Conservation (phyloP, 345 rosid genomes). For the Noccaea bulbosa region DNA sequence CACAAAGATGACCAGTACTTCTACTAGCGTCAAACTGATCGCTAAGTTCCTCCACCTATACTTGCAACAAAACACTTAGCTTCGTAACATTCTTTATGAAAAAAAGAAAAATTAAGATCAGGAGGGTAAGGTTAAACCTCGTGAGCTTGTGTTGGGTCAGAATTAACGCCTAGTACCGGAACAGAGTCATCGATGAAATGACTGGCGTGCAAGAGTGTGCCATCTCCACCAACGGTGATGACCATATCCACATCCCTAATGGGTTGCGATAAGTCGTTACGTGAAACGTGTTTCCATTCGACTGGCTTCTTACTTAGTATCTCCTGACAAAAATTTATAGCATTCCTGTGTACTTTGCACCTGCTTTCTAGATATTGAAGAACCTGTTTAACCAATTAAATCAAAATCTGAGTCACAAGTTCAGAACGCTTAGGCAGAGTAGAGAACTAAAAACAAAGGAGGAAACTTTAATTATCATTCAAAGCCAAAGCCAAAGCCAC, state of each 20-base stretch:
- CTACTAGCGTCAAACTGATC: conserved; percentile 85
- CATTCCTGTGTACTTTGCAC: conserved; percentile 69
- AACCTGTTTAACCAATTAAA: conserved; percentile 45
- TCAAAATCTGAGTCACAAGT: neutral
- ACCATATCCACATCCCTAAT: conserved; percentile 79
- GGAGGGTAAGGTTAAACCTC: conserved; percentile 54
- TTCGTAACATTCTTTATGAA: neutral
- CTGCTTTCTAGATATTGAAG: conserved; percentile 68
- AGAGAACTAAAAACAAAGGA: neutral
- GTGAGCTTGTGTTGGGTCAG: conserved; percentile 80
- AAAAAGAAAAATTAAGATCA: neutral
- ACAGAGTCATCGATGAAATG: conserved; percentile 78
- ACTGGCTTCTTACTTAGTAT: conserved; percentile 64
- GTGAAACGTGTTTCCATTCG: conserved; percentile 67
- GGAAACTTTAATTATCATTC: neutral
- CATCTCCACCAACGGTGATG: conserved; percentile 91
- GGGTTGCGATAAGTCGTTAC: conserved; percentile 56
- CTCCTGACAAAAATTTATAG: conserved; percentile 68
- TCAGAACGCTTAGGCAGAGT: neutral
- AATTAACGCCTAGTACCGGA: conserved; percentile 86
- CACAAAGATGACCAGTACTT: conserved; percentile 89
- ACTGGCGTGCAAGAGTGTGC: conserved; percentile 92
- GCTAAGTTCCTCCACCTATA: conserved; percentile 64
- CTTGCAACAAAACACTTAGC: conserved; percentile 5
- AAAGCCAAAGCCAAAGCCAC: too few relatives aligned